Base-by-base conservation (phyloP, 2,329 filamentous ascomycete genomes). In the Pyrenochaeta sp. region DNA sequence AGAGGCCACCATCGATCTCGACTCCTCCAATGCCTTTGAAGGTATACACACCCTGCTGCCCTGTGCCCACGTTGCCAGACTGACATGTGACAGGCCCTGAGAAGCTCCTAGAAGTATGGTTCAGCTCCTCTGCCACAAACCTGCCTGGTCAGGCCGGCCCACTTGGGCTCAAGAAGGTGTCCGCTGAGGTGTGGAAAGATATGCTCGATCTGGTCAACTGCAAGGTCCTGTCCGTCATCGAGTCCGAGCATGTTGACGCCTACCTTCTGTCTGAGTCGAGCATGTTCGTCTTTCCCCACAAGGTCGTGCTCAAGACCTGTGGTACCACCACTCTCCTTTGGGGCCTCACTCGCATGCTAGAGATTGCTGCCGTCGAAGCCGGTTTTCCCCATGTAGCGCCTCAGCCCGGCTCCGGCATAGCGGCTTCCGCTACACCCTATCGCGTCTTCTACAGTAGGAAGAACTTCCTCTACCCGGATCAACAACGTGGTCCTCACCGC, bases 231-330 rank as follows among this genome's bases (percentile, higher is more conserved):
- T 99, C 95, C 3, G 90, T 97, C 62, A 87, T 99, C 64, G 90
- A 94, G 76, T 97, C 94, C 25, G 93, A 97, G 64, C 90, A 94
- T 75, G 91, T 98, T 70, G 95, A 99, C 75, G 94, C 95, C 65
- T 99, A 99, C 77, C 88, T 99, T 6, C 85, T 99, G 54, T 99
- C 95, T 63, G 95, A 99, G 82, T 98, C 95, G 40, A 98, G 95
- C 90, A 97, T 99, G 93, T 99, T 99, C 77, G 92, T 99, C 70
- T 99, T 97, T 79, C 93, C 93, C n/a, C 95, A 99, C 86, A 99
- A 99, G 85, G 86, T 99, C 64, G 97, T 99, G 60, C 84, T 99
- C 67, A 99, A 99, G 87, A 99, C 95, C 7, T 99, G 95, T 73
- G 95, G 95, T 59, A 99, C 95, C 25, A 99, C 95, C 13, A 99